Evolutionary conservation across 345 rosid genomes (phyloP).

Genomic region (Rhodomyrtus tomentosa): DNA sequence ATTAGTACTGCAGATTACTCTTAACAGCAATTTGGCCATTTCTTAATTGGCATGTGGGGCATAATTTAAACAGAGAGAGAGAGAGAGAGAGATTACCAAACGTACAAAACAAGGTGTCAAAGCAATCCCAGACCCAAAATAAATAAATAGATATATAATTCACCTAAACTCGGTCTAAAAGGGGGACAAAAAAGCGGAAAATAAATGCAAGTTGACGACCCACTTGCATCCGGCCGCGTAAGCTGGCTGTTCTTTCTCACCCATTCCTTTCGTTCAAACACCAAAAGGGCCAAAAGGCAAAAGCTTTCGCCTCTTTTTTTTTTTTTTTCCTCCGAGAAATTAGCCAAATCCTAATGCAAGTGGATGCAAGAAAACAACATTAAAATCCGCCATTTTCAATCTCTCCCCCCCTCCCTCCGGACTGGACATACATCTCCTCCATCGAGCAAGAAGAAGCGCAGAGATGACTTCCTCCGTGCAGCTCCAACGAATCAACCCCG

Average conservation of each 20-base stretch:
- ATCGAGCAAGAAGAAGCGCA: neutral
- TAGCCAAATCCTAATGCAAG: slow-evolving; percentile 36
- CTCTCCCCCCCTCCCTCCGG: neutral
- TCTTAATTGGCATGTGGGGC: neutral
- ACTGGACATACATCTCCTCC: neutral
- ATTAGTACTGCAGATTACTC: neutral
- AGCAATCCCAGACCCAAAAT: neutral
- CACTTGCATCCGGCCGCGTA: slow-evolving; percentile 15
- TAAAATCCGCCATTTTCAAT: neutral
- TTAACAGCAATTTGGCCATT: neutral
- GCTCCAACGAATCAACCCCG: slow-evolving; percentile 38
- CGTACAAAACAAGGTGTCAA: neutral
- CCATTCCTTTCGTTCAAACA: neutral
- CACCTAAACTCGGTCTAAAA: neutral
- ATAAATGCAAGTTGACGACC: slow-evolving; percentile 5
- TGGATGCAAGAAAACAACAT: slow-evolving; percentile 1
- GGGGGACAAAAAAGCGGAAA: neutral
- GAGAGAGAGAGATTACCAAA: neutral
- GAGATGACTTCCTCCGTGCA: slow-evolving; percentile 59
- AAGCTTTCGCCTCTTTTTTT: neutral
- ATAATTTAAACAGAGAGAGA: neutral
- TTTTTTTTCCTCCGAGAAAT: slow-evolving; percentile 1
- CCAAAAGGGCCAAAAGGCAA: neutral
- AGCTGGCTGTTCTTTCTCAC: slow-evolving; percentile 11
- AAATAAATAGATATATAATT: neutral